Conservation (phyloP, 2,329 filamentous ascomycete species). For the Paracoccidioides brasiliensis region DNA sequence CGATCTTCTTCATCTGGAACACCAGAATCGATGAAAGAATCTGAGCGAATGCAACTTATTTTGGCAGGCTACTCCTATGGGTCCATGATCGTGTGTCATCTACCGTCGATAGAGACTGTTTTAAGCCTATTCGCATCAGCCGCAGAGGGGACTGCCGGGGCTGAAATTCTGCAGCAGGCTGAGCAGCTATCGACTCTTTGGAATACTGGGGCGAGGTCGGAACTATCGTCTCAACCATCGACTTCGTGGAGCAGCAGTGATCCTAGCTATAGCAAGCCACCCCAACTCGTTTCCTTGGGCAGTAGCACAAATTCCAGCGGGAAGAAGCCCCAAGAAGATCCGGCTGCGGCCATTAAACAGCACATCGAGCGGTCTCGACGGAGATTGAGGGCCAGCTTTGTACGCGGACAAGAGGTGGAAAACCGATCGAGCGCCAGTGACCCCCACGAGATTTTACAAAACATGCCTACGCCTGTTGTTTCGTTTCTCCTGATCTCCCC, state of each 20-base stretch:
- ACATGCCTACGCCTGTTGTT: slow-evolving; percentile 16
- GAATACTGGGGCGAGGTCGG: slow-evolving; percentile 34
- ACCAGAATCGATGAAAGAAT: not conserved
- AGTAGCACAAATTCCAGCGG: not conserved
- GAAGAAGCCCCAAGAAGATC: not conserved
- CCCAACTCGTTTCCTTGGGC: not conserved
- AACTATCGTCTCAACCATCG: slow-evolving; percentile 14
- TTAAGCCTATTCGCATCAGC: slow-evolving; percentile 46
- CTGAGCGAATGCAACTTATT: slow-evolving; percentile 33
- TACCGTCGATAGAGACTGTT: slow-evolving; percentile 49
- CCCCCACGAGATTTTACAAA: slow-evolving; percentile 8
- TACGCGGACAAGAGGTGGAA: slow-evolving; percentile 1
- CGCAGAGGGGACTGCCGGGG: slow-evolving; percentile 42
- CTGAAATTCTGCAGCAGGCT: slow-evolving; percentile 59
- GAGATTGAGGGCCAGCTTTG: slow-evolving; percentile 11
- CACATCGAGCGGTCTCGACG: slow-evolving; percentile 29
- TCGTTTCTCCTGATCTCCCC: slow-evolving; percentile 54
- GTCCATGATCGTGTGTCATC: slow-evolving; percentile 61
- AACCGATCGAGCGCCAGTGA: not conserved
- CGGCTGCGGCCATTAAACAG: slow-evolving; percentile 22
- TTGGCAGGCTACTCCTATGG: slow-evolving; percentile 85
- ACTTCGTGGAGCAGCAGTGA: slow-evolving; percentile 11
- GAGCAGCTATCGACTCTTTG: slow-evolving; percentile 53
- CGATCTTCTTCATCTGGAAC: not conserved
- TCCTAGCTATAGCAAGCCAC: not conserved